Evolutionary conservation across 2,329 filamentous ascomycete species (phyloP).

Genomic region (Penicillium sp.): DNA sequence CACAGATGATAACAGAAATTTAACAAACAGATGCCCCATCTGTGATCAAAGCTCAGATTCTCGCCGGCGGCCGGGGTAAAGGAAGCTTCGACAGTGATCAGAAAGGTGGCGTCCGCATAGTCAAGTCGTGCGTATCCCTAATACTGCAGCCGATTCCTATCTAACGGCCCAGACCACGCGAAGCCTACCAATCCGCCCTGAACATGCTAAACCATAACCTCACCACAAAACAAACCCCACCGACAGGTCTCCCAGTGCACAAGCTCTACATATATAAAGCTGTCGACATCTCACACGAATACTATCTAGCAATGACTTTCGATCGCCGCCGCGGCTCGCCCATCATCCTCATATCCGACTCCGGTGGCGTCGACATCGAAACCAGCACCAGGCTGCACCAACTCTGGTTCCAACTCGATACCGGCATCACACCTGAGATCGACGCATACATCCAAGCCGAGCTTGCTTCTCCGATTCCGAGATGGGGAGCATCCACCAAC

Average conservation of each 20-base stretch:
- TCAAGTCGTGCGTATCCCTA: slow-evolving; percentile 19
- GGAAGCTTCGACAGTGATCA: slow-evolving; percentile 31
- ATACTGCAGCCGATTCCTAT: neutral
- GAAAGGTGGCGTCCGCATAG: slow-evolving; percentile 32
- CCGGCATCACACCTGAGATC: slow-evolving; percentile 29
- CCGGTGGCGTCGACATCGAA: slow-evolving; percentile 37
- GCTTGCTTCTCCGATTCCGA: slow-evolving; percentile 28
- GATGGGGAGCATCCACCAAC: slow-evolving; percentile 24
- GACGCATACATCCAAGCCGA: slow-evolving; percentile 23
- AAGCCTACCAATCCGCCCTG: slow-evolving; percentile 29
- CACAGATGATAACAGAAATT: neutral
- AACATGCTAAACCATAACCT: slow-evolving; percentile 33
- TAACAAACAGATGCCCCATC: slow-evolving; percentile 26
- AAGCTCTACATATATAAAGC: slow-evolving; percentile 43
- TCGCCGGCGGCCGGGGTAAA: slow-evolving; percentile 35
- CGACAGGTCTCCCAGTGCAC: slow-evolving; percentile 28
- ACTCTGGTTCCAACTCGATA: slow-evolving; percentile 28
- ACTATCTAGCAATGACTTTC: slow-evolving; percentile 47
- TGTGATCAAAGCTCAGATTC: slow-evolving; percentile 35
- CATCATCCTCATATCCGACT: slow-evolving; percentile 39
- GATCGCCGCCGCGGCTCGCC: slow-evolving; percentile 47
- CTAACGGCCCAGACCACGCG: slow-evolving; percentile 18
- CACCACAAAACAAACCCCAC: slow-evolving; percentile 32
- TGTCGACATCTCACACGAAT: slow-evolving; percentile 34
- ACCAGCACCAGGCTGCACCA: slow-evolving; percentile 28